phyloP scores from a whole-genome alignment of 2,329 filamentous ascomycete genomes.

The Arthrobotrys pseudoclavata region DNA sequence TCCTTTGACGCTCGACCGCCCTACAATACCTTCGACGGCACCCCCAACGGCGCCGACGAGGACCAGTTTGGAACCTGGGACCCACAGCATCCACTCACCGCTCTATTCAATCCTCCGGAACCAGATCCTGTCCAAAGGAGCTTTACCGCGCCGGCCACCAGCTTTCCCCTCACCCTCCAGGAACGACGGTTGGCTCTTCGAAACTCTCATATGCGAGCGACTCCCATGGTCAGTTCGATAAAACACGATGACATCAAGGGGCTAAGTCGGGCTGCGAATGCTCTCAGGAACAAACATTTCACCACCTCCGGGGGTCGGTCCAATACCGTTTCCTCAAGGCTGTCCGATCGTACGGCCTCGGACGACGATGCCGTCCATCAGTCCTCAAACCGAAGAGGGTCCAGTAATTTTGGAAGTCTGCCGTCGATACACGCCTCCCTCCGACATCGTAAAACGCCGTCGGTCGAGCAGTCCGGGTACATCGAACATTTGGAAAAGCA shows the following conservation, averaged over 20 bases:
- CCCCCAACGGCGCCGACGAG: conserved; percentile 24
- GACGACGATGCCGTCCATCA: conserved; percentile 41
- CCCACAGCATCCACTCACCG: conserved; percentile 49
- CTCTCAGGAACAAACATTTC: conserved; percentile 52
- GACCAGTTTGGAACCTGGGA: conserved; percentile 39
- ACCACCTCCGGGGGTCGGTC: conserved; percentile 43
- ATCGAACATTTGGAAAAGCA: conserved; percentile 58
- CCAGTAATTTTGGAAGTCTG: conserved; percentile 50
- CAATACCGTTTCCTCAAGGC: conserved; percentile 48
- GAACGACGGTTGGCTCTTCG: conserved; percentile 52
- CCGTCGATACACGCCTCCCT: conserved; percentile 59
- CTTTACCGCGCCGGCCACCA: conserved; percentile 48
- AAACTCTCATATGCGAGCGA: conserved; percentile 57
- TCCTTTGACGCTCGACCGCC: conserved; percentile 17
- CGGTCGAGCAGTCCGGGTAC: conserved; percentile 55
- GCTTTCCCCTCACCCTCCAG: conserved; percentile 53
- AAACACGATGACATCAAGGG: conserved; percentile 54
- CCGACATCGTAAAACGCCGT: conserved; percentile 57
- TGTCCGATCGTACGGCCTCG: conserved; percentile 54
- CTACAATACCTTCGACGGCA: conserved; percentile 3
- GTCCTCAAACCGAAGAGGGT: conserved; percentile 36
- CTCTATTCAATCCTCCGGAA: conserved; percentile 50
- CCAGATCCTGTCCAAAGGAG: conserved; percentile 53
- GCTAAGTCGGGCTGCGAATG: conserved; percentile 48
- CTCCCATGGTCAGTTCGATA: conserved; percentile 54